Conservation (phyloP, 2,329 filamentous ascomycete species). For the Paraphoma chrysanthemicola region DNA sequence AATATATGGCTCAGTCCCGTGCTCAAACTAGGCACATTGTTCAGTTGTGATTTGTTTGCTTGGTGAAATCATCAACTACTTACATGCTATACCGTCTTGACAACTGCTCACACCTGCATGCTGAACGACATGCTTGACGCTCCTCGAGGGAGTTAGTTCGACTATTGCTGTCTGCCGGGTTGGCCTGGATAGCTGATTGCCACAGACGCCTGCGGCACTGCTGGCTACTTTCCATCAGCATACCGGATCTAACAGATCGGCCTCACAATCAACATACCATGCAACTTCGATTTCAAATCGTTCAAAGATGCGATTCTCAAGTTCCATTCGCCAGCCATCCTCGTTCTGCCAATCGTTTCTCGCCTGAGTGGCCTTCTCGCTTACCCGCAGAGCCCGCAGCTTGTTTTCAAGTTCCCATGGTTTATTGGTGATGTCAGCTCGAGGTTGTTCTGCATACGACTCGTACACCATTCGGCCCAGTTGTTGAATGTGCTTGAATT, state of each 20-base stretch:
- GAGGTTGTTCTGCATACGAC: constrained; percentile 10
- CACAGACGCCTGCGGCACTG: constrained; percentile 17
- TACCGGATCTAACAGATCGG: background rate
- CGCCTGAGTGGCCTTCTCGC: background rate
- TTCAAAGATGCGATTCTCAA: constrained; percentile 19
- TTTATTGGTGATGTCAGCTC: constrained; percentile 6
- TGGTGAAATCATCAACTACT: constrained; percentile 4
- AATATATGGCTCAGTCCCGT: constrained; percentile 13
- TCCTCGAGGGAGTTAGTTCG: constrained; percentile 8
- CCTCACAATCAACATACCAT: constrained; percentile 9
- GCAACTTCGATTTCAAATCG: constrained; percentile 25
- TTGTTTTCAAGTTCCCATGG: constrained; percentile 20
- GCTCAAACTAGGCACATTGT: constrained; percentile 4
- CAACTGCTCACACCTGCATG: background rate
- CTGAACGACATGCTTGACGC: constrained; percentile 9
- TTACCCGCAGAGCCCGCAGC: constrained; percentile 4
- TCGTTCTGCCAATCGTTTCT: constrained; percentile 15
- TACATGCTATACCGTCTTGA: constrained; percentile 4
- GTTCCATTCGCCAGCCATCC: constrained; percentile 13
- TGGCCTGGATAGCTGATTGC: constrained; percentile 15
- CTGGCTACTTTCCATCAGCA: constrained; percentile 12
- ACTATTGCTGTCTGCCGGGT: constrained; percentile 12
- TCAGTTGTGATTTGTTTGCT: background rate
- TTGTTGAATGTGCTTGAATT: constrained; percentile 16
- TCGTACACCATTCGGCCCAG: constrained; percentile 12